These are phyloP conservation scores for Lentinus brumalis DNA, from an alignment of 768 basidiomycete species.

Conservation along the genomic window DNA sequence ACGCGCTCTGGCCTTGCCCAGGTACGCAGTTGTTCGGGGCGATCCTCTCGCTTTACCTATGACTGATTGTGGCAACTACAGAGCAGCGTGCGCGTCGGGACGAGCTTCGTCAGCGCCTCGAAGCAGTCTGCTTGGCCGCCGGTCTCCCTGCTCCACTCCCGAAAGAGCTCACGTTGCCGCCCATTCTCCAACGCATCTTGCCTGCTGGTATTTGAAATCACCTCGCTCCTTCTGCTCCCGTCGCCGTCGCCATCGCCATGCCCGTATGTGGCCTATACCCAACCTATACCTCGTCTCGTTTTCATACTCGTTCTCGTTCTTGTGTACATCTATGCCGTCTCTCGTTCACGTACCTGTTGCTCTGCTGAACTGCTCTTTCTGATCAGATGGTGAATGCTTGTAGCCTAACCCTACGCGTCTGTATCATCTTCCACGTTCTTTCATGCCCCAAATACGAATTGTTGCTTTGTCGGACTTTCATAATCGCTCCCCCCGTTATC, in stretches of 20 bases:
- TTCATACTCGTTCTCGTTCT: neutral
- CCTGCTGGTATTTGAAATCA: neutral
- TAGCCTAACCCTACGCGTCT: constrained; percentile 15
- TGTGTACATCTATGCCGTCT: constrained; percentile 1
- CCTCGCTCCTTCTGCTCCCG: neutral
- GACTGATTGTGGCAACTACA: constrained; percentile 5
- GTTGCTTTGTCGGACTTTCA: neutral
- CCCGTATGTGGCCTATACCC: neutral
- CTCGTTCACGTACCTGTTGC: constrained; percentile 4
- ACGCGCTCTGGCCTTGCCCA: constrained; percentile 66
- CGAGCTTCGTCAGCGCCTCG: constrained; percentile 27
- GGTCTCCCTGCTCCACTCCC: constrained; percentile 26
- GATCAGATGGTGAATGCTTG: constrained; percentile 1
- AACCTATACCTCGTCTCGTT: neutral
- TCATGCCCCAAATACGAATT: constrained; percentile 3
- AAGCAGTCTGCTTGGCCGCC: constrained; percentile 27
- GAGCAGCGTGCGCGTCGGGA: constrained; percentile 26
- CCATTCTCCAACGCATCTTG: constrained; percentile 15
- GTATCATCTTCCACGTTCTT: constrained; percentile 12
- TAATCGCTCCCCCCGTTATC: neutral
- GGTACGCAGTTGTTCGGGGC: constrained; percentile 32
- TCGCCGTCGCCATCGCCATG: neutral
- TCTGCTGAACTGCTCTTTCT: neutral
- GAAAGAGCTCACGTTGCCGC: constrained; percentile 22
- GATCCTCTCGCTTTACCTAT: neutral